Evolutionary conservation across 2,329 filamentous ascomycete genomes (phyloP), one percentile per base, ranked within the genome.

Genomic region (Colletotrichum magnum): DNA sequence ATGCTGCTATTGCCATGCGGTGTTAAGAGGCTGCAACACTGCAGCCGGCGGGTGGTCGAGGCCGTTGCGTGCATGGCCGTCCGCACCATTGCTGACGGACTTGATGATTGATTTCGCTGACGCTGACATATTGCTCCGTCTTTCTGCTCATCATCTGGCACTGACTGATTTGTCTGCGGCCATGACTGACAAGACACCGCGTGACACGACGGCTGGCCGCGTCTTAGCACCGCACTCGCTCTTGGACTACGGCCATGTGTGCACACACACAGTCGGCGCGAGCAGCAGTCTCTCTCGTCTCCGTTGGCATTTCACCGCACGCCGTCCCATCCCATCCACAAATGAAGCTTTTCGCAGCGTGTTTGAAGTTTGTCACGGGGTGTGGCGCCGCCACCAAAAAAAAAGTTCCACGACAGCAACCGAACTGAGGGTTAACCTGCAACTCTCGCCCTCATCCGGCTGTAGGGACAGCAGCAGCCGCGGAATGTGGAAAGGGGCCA

Each of bases 331-430:
- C 7, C 6, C 28, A 47, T 50, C 28, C 43, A 41, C 13, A 43
- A 51, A 59, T 41, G 48, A 69, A 69, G 56, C 62, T 59, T 66
- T 66, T 69, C 15, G 43, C 50, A 45, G 18, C 24, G 47, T 60
- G 62, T 69, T 69, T 69, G 61, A 66, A 45, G 43, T 66, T 56
- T 59, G 50, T 56, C 62, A 69, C 59, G 50, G 61, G 26, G 54
- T 18, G 43, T 47, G 43, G 43, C 21, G 47, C 16, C 47, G 26
- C 28, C 32, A 41, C 39, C 48, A 18, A 15, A 13, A 64, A 13
- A 64, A 15, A 47, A 53, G 52, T 68, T 45, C 59, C 52, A 47
- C 13, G 51, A 32, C 50, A 47, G 9, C 32, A 32, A 16, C 18
- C 12, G 32, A 13, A 53, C 28, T 59, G 65, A 28, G 65, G 60